Evolutionary conservation across 1,284 basidiomycete species (phyloP), one percentile per base, ranked within the genome.

Genomic region (Volvariella volvacea): DNA sequence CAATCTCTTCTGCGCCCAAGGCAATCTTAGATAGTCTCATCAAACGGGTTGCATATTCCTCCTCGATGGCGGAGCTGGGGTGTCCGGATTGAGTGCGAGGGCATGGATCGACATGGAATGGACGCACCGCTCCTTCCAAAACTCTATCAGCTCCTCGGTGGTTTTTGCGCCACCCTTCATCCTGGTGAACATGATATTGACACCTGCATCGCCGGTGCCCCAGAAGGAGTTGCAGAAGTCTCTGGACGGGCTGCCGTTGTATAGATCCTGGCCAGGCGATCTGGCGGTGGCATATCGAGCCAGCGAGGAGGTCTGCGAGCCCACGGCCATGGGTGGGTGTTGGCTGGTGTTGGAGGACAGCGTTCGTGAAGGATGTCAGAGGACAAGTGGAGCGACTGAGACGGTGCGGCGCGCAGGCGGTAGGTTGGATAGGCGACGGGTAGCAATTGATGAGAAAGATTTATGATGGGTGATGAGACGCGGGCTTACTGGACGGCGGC

Each of bases 191-290:
- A 99, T 71, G 38, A 93, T 86, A 53, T 94, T 92, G 46, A 90
- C 92, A 8, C 94, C 94, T 22, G 77, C 80, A 65, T 96, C 92
- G 31, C 77, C 80, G n/a, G 72, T 58, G 3, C 90, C 90, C 95
- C 95, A 98, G 66, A 98, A 99, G 0, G 92, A 82, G 63, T 99
- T 99, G 66, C 93, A 98, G 64, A 93, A 98, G 65, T 94, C 88
- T 50, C 60, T 56, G 4, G 61, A 64, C 22, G 44, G 42, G 33
- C 46, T 60, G 12, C 61, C 58, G 43, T 64, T 60, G 48, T 61
- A 81, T 61, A 38, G 68, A 69, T 56, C 75, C 63, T 66, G 60
- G 43, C 72, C 75, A n/a, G 74, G 71, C 19, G 72, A 70, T 21
- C 70, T 64, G 21, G 71, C 64, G 30, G 74, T 68, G 15, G 75